A percentile compares a stretch with the other conserved stretches of the same genome.
Evolutionary conservation across 257 asterid species (phyloP).

Genomic region (Gentiana dahurica): DNA sequence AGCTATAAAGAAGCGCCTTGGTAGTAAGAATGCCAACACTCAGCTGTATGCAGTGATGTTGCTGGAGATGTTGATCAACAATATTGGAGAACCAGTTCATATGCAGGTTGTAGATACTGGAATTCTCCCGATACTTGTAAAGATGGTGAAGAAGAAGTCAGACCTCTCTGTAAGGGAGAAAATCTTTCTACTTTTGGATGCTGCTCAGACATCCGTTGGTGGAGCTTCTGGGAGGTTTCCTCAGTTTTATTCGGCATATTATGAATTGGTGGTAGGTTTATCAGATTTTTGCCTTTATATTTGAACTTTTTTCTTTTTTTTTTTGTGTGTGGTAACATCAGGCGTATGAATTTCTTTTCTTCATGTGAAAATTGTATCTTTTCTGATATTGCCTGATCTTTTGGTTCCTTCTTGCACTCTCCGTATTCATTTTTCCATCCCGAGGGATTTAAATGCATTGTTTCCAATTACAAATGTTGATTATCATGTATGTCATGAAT

Average conservation of each 20-base stretch:
- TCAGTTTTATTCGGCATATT: slow-evolving; percentile 78
- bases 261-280: slow-evolving; percentile 84
- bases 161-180: slow-evolving; percentile 75
- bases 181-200: slow-evolving; percentile 86
- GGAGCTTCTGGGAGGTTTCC: slow-evolving; percentile 94
- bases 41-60: slow-evolving; percentile 66
- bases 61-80: slow-evolving; percentile 93
- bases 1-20: slow-evolving; percentile 84
- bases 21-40: slow-evolving; percentile 51
- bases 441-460: too few relatives aligned
- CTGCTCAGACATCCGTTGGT: slow-evolving; percentile 93
- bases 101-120: slow-evolving; percentile 80
- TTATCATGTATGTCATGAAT: too few relatives aligned
- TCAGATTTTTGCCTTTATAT: slow-evolving; percentile 4
- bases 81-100: slow-evolving; percentile 87
- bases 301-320: too few relatives aligned
- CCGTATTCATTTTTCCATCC: too few relatives aligned
- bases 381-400: too few relatives aligned
- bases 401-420: too few relatives aligned
- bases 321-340: too few relatives aligned
- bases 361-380: too few relatives aligned
- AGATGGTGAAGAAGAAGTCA: slow-evolving; percentile 90
- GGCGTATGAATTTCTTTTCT: too few relatives aligned
- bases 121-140: slow-evolving; percentile 68
- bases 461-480: too few relatives aligned